A percentile compares a stretch with the other conserved stretches of the same genome.
Evolutionary conservation across 331 rosid genomes (phyloP).

Genomic region (Telfairia occidentalis): DNA sequence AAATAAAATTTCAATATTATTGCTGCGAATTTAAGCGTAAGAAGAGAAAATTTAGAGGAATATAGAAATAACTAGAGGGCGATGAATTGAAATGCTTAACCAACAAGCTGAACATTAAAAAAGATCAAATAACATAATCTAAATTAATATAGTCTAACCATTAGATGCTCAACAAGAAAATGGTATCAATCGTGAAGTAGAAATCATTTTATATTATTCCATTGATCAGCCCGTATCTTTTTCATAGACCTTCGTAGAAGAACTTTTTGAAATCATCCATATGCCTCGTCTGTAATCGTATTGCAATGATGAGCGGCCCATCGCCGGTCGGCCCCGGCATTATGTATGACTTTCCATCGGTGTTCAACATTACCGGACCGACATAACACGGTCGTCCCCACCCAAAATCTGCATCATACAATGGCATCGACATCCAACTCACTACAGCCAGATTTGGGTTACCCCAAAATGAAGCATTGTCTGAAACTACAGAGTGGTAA

Average conservation of each 20-base stretch:
- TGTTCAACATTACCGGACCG: slow-evolving; percentile 36
- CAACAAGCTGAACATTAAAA: too few species aligned
- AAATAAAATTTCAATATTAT: too few species aligned
- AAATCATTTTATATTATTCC: too few species aligned
- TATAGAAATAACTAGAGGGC: too few species aligned
- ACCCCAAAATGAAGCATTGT: slow-evolving; percentile 36
- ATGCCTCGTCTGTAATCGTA: slow-evolving; percentile 32
- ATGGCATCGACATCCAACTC: slow-evolving; percentile 44
- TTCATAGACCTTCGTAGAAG: slow-evolving; percentile 24
- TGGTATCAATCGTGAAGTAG: too few species aligned
- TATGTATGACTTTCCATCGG: slow-evolving; percentile 39
- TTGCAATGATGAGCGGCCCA: slow-evolving; percentile 25
- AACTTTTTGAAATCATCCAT: slow-evolving; percentile 45
- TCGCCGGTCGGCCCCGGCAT: slow-evolving; percentile 30
- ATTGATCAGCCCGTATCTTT: background rate
- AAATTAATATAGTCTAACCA: too few species aligned
- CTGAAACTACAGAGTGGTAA: slow-evolving; percentile 12
- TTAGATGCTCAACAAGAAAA: too few species aligned
- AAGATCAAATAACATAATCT: too few species aligned
- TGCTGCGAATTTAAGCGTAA: too few species aligned
- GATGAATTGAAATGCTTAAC: too few species aligned
- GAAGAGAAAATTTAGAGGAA: too few species aligned
- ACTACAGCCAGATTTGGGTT: slow-evolving; percentile 39
- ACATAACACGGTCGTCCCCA: slow-evolving; percentile 52
- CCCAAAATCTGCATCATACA: slow-evolving; percentile 50